Base-by-base conservation (phyloP, 495 filamentous ascomycete species). In the Diplogelasinospora grovesii region DNA sequence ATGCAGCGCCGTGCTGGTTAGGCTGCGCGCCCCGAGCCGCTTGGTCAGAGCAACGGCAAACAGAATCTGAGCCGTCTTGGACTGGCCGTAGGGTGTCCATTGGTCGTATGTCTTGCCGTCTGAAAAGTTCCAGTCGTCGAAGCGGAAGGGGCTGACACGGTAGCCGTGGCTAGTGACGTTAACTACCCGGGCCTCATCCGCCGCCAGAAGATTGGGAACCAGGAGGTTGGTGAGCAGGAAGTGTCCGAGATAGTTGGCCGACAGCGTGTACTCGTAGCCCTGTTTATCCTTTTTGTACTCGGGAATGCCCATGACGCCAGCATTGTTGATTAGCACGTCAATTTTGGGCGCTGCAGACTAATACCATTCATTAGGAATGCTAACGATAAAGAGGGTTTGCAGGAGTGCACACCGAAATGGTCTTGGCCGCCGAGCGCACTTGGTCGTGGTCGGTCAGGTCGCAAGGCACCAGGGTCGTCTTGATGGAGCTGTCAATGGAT, bases 301-400 rank as follows among this genome's bases (percentile, higher is more conserved):
- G 0, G 72, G 65, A 5, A 68, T 43, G 0, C 64, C 75, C 75
- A 85, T 81, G 44, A 83, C 70, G 25, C 81, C 82, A 3, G 83
- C 83, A 47, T 87, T 89, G 59, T 78, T 74, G 23, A 87, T 65
- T 2, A 90, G 61, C 19, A 79, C 56, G 43, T 88, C 78, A n/a
- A 85, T 46, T n/a, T n/a, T n/a, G n/a, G n/a, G n/a, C n/a, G n/a
- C n/a, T n/a, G n/a, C n/a, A n/a, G n/a, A n/a, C n/a, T n/a, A n/a
- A n/a, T n/a, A n/a, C n/a, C n/a, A n/a, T n/a, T n/a, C n/a, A n/a
- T n/a, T n/a, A n/a, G n/a, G n/a, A n/a, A n/a, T n/a, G n/a, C n/a
- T n/a, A n/a, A n/a, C n/a, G n/a, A n/a, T n/a, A n/a, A n/a, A n/a
- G n/a, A n/a, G n/a, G n/a, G n/a, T n/a, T n/a, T n/a, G n/a, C n/a